Conservation (phyloP, 1,139 yeast genomes). For the Geotrichum candidum region DNA sequence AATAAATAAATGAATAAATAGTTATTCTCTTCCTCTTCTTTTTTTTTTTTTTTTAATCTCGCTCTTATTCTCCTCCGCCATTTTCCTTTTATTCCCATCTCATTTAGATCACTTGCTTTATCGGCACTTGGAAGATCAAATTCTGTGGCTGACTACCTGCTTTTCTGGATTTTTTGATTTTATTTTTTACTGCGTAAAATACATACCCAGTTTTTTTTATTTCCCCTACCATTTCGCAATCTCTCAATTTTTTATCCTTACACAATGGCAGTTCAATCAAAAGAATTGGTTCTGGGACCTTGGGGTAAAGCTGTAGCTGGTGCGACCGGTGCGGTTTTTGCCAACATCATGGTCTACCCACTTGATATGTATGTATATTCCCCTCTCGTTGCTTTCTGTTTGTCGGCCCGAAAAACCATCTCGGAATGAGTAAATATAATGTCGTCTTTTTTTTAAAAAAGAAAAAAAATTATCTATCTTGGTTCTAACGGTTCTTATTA, state of each 20-base stretch:
- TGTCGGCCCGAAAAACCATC: not conserved
- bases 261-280: slow-evolving; percentile 1
- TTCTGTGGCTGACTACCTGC: not conserved
- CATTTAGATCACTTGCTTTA: not conserved
- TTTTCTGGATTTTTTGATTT: not conserved
- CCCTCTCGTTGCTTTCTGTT: not conserved
- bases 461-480: too few relatives aligned
- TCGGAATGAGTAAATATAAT: not conserved
- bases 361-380: slow-evolving; percentile 49
- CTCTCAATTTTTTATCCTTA: not conserved
- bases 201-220: not conserved
- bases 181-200: not conserved
- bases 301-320: slow-evolving; percentile 80
- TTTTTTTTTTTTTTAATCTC: not conserved
- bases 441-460: not conserved
- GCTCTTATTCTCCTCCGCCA: not conserved
- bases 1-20: not conserved
- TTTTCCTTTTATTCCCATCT: not conserved
- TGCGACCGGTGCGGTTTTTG: slow-evolving; percentile 75
- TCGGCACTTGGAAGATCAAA: not conserved
- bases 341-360: slow-evolving; percentile 85
- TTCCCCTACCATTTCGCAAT: not conserved
- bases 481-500: not conserved
- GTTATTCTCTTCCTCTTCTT: not conserved
- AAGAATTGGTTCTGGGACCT: slow-evolving; percentile 31